Percentiles rank a stretch among this genome's conserved stretches.
Evolutionary conservation across 2,329 filamentous ascomycete genomes (phyloP).

Genomic region (Stachybotrys chlorohalonatus): DNA sequence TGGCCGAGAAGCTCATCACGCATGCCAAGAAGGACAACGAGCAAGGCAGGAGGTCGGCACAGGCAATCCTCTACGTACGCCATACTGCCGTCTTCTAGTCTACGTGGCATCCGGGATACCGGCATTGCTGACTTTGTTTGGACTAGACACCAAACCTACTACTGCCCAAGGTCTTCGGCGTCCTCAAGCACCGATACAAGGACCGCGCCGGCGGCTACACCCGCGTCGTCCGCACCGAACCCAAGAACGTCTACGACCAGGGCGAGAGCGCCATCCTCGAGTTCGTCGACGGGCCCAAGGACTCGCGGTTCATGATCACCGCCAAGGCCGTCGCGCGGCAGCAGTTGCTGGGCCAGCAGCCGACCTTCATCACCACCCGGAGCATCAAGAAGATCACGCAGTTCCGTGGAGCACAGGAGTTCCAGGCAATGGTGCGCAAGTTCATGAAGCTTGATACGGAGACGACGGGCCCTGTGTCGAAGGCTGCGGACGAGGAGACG

Average conservation of each 20-base stretch:
- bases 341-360: conserved; percentile 40
- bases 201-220: conserved; percentile 85
- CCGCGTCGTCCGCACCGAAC: conserved; percentile 84
- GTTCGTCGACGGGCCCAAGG: conserved; percentile 86
- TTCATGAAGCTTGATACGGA: conserved; percentile 21
- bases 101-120: not conserved
- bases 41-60: conserved; percentile 64
- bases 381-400: conserved; percentile 85
- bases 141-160: conserved; percentile 56
- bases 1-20: conserved; percentile 92
- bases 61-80: conserved; percentile 77
- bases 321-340: conserved; percentile 71
- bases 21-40: conserved; percentile 89
- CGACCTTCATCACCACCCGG: conserved; percentile 63
- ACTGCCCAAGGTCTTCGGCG: conserved; percentile 81
- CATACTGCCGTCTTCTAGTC: not conserved
- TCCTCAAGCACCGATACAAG: conserved; percentile 70
- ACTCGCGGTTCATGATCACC: conserved; percentile 91
- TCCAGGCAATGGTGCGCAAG: conserved; percentile 55
- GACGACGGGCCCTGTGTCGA: conserved; percentile 5
- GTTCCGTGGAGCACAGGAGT: conserved; percentile 56
- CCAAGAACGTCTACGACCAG: conserved; percentile 74
- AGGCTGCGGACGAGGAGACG: conserved; percentile 9
- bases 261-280: conserved; percentile 85
- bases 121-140: not conserved